phyloP scores from a whole-genome alignment of 306 rosid genomes.

The Glycine latifolia region DNA sequence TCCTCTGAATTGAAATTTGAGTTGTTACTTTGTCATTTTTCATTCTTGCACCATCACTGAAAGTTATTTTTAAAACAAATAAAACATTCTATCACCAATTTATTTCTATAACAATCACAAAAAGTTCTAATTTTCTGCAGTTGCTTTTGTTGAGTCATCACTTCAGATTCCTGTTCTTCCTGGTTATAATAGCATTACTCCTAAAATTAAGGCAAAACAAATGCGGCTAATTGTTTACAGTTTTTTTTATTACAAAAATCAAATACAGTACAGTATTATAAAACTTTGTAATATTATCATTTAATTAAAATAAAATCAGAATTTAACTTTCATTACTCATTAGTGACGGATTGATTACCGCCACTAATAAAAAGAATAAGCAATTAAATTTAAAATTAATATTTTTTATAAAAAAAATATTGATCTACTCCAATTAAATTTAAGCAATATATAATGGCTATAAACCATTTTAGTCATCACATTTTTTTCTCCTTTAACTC shows the following conservation, averaged over 20 bases:
- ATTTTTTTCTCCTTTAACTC: too few relatives aligned
- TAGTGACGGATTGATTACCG: neutral
- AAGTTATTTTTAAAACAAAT: slow-evolving; percentile 11
- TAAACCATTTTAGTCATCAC: too few relatives aligned
- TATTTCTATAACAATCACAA: neutral
- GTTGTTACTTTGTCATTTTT: slow-evolving; percentile 13
- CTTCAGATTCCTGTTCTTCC: slow-evolving; percentile 1
- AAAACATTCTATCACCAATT: slow-evolving; percentile 19
- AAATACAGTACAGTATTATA: neutral
- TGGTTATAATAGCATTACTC: neutral
- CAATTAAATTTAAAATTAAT: too few relatives aligned
- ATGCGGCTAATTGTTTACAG: neutral
- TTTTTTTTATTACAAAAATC: neutral
- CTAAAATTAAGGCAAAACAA: slow-evolving; percentile 23
- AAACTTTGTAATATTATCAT: neutral
- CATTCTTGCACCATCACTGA: neutral
- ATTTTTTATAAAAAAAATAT: too few relatives aligned
- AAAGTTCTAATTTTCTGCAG: neutral
- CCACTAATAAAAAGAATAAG: too few relatives aligned
- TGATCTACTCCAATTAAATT: too few relatives aligned
- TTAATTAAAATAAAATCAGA: neutral
- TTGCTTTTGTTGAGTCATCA: slow-evolving; percentile 14
- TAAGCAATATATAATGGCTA: too few relatives aligned
- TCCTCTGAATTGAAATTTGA: slow-evolving; percentile 2
- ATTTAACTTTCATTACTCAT: neutral